Evolutionary conservation across 352 stramenopile genomes (phyloP).

Genomic region (Blastocystis sp.): DNA sequence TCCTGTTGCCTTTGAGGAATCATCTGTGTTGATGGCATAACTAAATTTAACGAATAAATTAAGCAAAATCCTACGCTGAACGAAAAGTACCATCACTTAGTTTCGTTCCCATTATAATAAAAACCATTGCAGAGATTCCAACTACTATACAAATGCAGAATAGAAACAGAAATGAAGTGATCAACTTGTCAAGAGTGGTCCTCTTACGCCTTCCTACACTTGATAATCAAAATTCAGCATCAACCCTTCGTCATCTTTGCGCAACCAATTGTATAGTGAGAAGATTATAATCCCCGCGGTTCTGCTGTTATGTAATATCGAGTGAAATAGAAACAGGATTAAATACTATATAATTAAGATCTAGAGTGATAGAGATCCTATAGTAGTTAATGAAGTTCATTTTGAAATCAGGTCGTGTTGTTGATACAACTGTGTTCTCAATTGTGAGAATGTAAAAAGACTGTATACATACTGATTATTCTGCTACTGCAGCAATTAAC

Average conservation of each 20-base stretch:
- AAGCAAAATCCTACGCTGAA: not conserved
- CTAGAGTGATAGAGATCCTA: too few species aligned
- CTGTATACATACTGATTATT: too few species aligned
- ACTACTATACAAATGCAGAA: constrained; percentile 45
- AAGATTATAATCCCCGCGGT: too few species aligned
- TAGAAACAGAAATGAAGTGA: constrained; percentile 19
- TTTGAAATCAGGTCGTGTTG: too few species aligned
- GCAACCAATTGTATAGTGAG: too few species aligned
- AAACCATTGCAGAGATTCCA: not conserved
- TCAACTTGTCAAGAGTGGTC: constrained; percentile 21
- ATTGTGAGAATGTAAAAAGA: too few species aligned
- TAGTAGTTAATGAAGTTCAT: too few species aligned
- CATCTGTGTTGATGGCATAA: not conserved
- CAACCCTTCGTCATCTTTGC: not conserved
- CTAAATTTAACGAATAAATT: not conserved
- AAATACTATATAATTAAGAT: too few species aligned
- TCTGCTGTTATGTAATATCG: too few species aligned
- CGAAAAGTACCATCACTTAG: not conserved
- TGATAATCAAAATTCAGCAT: not conserved
- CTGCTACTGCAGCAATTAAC: too few species aligned
- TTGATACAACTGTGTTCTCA: too few species aligned
- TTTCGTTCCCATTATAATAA: constrained; percentile 59
- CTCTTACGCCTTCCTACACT: not conserved
- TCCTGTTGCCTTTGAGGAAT: not conserved
- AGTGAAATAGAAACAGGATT: too few species aligned